Evolutionary conservation across 164 flowering plant species (phyloP), one percentile per base, ranked within the genome.

Genomic region (Houttuynia cordata): DNA sequence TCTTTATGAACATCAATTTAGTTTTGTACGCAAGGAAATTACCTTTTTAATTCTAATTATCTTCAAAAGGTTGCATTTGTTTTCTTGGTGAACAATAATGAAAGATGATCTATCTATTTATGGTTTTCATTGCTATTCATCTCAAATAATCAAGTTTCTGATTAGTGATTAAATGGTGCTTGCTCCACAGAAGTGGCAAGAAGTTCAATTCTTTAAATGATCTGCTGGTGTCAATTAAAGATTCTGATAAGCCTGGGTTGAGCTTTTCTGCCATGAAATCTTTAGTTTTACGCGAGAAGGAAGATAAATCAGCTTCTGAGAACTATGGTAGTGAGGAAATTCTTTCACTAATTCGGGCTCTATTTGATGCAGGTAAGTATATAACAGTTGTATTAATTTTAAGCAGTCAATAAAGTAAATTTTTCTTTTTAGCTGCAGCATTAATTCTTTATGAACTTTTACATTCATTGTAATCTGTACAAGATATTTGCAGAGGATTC

Each of bases 221-320:
- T 67, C 67, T 85, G 60, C 57, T 89, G 45, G 74, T 73, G 30
- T 81, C 90, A 59, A 69, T 83, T 22, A 79, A 78, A 72, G 77
- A 66, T 63, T 84, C 91, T 68, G 98, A 93, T 69, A 84, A 80
- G 65, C 74, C 82, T 59, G 73, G 85, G 72, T 72, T 87, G 62
- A 84, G 93, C 75, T 77, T 93, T 60, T 84, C 91, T 62, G 88
- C 91, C 25, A 74, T 93, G 80, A 93, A 84, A 68, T 83, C 91
- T 42, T 61, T 93, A 68, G 84, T 93, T 59, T 85, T 87, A 50
- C 84, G 96, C 59, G 98, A 89, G 21, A 89, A 85, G 77, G 96
- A 89, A 19, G 96, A 81, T 8, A 87, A 82, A 66, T 19, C 61
- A 57, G 61, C 68, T 59, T 56, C 79, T 60, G 87, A 82, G 56